These are phyloP conservation scores for Mallotus japonicus DNA, from an alignment of 441 rosid genomes.

Conservation along the genomic window DNA sequence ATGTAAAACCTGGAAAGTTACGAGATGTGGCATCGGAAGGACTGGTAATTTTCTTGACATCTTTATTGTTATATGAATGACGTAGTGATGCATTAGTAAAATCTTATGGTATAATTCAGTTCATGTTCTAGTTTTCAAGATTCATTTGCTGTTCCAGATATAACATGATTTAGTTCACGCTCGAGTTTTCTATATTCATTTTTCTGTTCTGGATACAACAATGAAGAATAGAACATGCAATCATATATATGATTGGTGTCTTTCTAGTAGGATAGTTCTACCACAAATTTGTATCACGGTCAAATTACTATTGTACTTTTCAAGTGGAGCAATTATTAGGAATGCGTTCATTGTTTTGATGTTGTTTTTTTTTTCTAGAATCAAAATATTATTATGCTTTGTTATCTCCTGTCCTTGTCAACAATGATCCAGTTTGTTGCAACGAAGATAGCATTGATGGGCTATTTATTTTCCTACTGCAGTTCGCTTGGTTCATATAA, in stretches of 20 bases:
- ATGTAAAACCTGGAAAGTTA: conserved; percentile 97
- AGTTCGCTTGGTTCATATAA: not conserved
- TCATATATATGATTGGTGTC: not conserved
- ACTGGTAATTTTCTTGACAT: conserved; percentile 52
- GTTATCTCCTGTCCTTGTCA: not conserved
- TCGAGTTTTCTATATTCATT: not conserved
- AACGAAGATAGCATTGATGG: not conserved
- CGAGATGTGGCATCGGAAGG: conserved; percentile 94
- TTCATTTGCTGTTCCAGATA: not conserved
- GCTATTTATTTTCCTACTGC: not conserved
- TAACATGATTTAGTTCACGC: not conserved
- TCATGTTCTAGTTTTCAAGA: conserved; percentile 5
- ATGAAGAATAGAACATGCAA: not conserved
- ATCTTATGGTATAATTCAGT: not conserved
- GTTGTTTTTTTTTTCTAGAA: not conserved
- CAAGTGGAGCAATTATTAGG: not conserved
- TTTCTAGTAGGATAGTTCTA: not conserved
- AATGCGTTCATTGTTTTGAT: not conserved
- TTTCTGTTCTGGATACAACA: not conserved
- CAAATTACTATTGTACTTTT: not conserved
- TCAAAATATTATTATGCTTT: not conserved
- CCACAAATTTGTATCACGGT: not conserved
- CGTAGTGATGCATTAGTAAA: not conserved
- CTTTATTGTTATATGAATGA: conserved; percentile 10
- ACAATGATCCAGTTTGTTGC: not conserved